phyloP scores from a whole-genome alignment of 148 eudicot species.

The Rhododendron ferrugineum region DNA sequence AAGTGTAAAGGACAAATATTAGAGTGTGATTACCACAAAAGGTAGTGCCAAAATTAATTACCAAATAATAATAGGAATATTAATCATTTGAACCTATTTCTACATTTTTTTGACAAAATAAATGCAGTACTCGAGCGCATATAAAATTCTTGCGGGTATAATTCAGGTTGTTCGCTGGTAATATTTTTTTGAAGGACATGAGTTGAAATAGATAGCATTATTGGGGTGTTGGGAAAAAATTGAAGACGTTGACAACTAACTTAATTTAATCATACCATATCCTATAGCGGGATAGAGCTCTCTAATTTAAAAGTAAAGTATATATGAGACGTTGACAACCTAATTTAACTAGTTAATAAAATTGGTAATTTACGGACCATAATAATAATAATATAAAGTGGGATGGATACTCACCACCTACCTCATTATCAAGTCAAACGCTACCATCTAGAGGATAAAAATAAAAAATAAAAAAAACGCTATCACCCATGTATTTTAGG shows the following conservation, averaged over 20 bases:
- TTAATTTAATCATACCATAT: too few species aligned
- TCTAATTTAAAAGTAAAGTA: neutral
- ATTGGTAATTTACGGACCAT: neutral
- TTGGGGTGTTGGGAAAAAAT: neutral
- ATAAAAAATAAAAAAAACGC: too few species aligned
- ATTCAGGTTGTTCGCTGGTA: neutral
- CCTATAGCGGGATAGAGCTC: too few species aligned
- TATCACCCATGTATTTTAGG: too few species aligned
- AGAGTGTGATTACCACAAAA: too few species aligned
- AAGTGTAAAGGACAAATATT: too few species aligned
- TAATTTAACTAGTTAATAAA: too few species aligned
- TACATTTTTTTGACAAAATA: too few species aligned
- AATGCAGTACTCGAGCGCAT: neutral
- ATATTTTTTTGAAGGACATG: too few species aligned
- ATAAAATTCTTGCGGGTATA: neutral
- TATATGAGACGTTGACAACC: neutral
- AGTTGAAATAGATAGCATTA: neutral
- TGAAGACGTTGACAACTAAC: neutral
- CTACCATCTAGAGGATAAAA: neutral
- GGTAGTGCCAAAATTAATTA: too few species aligned
- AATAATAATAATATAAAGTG: neutral
- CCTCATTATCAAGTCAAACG: neutral
- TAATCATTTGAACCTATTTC: neutral
- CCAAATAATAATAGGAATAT: too few species aligned
- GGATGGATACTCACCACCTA: neutral